phyloP scores from a whole-genome alignment of 2,329 filamentous ascomycete genomes.

The Ophiostoma fasciatum region DNA sequence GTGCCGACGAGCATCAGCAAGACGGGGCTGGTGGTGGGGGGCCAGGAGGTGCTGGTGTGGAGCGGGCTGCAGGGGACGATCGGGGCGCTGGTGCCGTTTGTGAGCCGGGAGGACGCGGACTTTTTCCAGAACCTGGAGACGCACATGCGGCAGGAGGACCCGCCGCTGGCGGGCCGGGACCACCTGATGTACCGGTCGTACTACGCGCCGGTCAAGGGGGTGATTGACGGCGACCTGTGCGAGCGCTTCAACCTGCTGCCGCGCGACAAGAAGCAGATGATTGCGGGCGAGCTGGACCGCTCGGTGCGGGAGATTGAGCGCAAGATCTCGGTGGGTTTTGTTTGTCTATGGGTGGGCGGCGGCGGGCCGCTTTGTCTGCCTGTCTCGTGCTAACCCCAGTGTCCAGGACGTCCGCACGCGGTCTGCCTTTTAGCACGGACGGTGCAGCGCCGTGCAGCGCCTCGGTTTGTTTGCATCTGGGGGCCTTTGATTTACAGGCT shows the following conservation, averaged over 20 bases:
- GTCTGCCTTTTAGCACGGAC: constrained; percentile 46
- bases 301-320: constrained; percentile 88
- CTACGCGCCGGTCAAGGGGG: constrained; percentile 89
- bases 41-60: constrained; percentile 85
- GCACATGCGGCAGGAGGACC: constrained; percentile 72
- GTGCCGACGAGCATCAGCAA: constrained; percentile 85
- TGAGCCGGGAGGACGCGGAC: constrained; percentile 83
- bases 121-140: constrained; percentile 94
- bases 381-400: background rate
- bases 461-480: too few species aligned
- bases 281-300: constrained; percentile 83
- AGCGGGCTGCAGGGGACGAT: constrained; percentile 88
- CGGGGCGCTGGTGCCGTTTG: constrained; percentile 83
- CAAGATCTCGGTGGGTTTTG: constrained; percentile 59
- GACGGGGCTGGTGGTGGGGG: constrained; percentile 77
- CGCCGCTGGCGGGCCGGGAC: constrained; percentile 79
- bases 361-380: background rate
- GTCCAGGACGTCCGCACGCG: constrained; percentile 40
- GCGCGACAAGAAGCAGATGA: constrained; percentile 86
- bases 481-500: too few species aligned
- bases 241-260: constrained; percentile 76
- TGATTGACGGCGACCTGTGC: constrained; percentile 93
- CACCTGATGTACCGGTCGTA: constrained; percentile 93
- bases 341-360: too few species aligned
- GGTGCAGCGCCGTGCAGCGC: too few species aligned